Conservation (phyloP, 768 basidiomycete genomes). For the Pholiota conissans region DNA sequence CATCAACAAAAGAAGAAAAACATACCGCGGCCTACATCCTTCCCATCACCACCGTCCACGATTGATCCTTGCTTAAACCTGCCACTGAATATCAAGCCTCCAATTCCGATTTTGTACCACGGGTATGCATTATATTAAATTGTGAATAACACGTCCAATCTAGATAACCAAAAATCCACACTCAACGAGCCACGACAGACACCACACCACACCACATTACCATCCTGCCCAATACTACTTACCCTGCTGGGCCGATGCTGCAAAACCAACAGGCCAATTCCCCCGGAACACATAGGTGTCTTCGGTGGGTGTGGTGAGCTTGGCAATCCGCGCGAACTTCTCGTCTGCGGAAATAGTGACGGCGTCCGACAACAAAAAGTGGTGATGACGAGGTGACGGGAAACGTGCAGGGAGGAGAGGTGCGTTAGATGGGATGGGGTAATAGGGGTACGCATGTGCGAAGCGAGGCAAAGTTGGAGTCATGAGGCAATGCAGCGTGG, state of each 20-base stretch:
- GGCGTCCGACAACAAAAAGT: too few relatives aligned
- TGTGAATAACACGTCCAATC: neutral
- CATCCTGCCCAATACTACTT: neutral
- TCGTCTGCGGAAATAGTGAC: conserved; percentile 52
- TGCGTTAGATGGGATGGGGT: neutral
- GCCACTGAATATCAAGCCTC: too few relatives aligned
- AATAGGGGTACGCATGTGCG: neutral
- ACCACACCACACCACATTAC: neutral
- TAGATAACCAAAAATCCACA: neutral
- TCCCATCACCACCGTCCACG: too few relatives aligned
- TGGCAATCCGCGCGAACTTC: conserved; percentile 59
- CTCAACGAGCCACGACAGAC: neutral
- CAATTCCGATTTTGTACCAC: neutral
- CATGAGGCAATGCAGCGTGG: neutral
- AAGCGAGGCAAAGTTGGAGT: neutral
- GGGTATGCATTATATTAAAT: neutral
- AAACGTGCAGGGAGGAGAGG: neutral
- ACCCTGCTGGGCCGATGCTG: neutral
- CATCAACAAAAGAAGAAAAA: too few relatives aligned
- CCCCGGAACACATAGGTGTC: conserved; percentile 73
- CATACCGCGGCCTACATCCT: too few relatives aligned
- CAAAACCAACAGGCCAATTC: conserved; percentile 47
- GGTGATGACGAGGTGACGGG: too few relatives aligned
- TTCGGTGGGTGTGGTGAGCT: conserved; percentile 67
- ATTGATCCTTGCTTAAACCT: too few relatives aligned